phyloP scores from a whole-genome alignment of 305 asterid species.

The Fraxinus velutina region DNA sequence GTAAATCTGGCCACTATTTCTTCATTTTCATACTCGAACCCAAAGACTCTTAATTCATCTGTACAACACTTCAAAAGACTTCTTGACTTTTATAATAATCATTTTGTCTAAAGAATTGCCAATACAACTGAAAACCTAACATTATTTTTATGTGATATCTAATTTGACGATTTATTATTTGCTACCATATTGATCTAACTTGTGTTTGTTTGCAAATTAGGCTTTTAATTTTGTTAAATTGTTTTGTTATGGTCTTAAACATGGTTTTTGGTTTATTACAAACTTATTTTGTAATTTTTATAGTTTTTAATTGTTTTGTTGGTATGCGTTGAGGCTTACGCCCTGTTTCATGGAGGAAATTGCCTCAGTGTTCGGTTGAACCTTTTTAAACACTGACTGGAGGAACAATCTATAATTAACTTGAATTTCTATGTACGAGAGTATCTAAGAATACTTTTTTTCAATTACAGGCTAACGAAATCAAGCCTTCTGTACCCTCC shows the following conservation, averaged over 20 bases:
- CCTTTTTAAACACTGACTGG: not conserved
- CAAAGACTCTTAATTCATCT: no score
- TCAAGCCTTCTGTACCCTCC: constrained; percentile 50
- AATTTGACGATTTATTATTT: not conserved
- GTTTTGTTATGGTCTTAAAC: not conserved
- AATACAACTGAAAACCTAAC: no score
- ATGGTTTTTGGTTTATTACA: not conserved
- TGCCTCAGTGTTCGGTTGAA: not conserved
- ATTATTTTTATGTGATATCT: not conserved
- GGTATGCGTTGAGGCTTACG: not conserved
- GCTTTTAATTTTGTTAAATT: not conserved
- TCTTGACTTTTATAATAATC: no score
- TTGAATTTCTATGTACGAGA: constrained; percentile 6
- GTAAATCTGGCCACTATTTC: no score
- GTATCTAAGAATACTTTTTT: constrained; percentile 5
- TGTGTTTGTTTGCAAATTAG: not conserved
- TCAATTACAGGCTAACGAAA: constrained; percentile 55
- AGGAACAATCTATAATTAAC: not conserved
- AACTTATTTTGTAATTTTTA: not conserved
- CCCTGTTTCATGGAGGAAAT: not conserved
- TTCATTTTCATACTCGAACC: no score
- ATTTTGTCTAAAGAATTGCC: no score
- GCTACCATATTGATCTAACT: not conserved
- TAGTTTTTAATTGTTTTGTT: not conserved
- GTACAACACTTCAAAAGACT: no score